These are phyloP conservation scores for Cytospora leucostoma DNA, from an alignment of 2,329 filamentous ascomycete species.

Conservation along the genomic window DNA sequence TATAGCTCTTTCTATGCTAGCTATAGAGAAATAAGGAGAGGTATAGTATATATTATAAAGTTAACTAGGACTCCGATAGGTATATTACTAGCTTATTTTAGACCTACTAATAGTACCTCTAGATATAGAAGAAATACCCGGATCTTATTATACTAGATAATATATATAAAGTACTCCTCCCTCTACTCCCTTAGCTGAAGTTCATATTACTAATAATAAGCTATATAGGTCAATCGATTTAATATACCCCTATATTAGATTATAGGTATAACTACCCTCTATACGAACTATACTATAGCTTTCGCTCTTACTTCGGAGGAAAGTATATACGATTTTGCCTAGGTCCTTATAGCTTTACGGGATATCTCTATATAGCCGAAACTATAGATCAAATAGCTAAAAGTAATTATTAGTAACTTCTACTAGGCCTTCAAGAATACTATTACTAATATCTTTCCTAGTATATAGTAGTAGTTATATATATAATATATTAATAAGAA, in stretches of 20 bases:
- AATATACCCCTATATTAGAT: slow-evolving; percentile 3
- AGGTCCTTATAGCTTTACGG: not conserved
- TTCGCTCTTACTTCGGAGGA: not conserved
- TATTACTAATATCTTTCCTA: not conserved
- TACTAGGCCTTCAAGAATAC: not conserved
- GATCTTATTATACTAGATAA: not conserved
- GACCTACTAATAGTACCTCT: not conserved
- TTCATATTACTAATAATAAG: not conserved
- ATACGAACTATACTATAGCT: not conserved
- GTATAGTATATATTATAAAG: not conserved
- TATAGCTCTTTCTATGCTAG: no score
- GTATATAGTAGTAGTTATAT: not conserved
- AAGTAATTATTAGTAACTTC: not conserved
- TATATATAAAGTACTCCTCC: not conserved
- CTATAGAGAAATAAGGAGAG: no score
- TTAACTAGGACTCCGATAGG: not conserved
- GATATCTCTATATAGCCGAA: not conserved
- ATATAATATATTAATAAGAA: slow-evolving; percentile 9
- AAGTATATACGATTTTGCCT: not conserved
- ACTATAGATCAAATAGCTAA: not conserved
- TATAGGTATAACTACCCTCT: not conserved
- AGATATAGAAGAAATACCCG: not conserved
- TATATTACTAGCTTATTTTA: not conserved
- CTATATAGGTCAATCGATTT: slow-evolving; percentile 2
- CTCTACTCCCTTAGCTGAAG: not conserved